Evolutionary conservation across 1,284 basidiomycete genomes (phyloP), one percentile per base, ranked within the genome.

Genomic region (Puccinia horiana): DNA sequence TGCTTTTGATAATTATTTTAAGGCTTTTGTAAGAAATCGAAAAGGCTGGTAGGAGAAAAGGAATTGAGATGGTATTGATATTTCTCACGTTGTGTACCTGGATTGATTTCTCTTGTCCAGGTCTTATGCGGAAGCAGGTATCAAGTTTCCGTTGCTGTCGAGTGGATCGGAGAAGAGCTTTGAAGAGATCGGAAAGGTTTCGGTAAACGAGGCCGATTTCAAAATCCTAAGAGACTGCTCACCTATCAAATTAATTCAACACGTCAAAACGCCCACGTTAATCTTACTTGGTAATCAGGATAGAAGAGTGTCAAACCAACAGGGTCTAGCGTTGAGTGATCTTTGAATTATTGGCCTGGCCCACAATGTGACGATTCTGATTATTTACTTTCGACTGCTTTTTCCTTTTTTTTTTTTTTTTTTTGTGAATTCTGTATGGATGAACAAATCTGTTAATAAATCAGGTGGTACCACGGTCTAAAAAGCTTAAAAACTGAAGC

Each of bases 251-350:
- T 86, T 91, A 83, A 88, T 91, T 20, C 88, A 90, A 54, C 84
- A 87, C 2, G 89, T 93, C 56, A 87, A 86, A 65, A 87, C 89
- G 2, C 90, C 91, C 0, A 90, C 92, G 18, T 85, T 92, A 42
- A 84, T 93, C 20, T 84, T 91, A 18, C 86, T 93, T 12, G 93
- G 92, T 0, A 88, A 89, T 20, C 88, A 88, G 26, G 93, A 93
- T 85, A 87, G 89, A 74, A 87, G 93, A 0, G 92, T 92, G 0
- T 88, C 91, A 9, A 90, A 91, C 1, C 89, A 89, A 18, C 92
- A 93, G 80, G 91, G 91, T 0, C 88, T 88, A 83, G 89, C 88
- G 77, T 79, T 72, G 47, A 69, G 77, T 79, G 14, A 40, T 69
- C 29, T 79, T 70, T 32, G 0, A 14, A 26, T n/a, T 20, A 23